A percentile compares a stretch with the other conserved stretches of the same genome.
These are phyloP conservation scores for Albifimbria verrucaria DNA, from an alignment of 2,329 filamentous ascomycete species.

Conservation along the genomic window DNA sequence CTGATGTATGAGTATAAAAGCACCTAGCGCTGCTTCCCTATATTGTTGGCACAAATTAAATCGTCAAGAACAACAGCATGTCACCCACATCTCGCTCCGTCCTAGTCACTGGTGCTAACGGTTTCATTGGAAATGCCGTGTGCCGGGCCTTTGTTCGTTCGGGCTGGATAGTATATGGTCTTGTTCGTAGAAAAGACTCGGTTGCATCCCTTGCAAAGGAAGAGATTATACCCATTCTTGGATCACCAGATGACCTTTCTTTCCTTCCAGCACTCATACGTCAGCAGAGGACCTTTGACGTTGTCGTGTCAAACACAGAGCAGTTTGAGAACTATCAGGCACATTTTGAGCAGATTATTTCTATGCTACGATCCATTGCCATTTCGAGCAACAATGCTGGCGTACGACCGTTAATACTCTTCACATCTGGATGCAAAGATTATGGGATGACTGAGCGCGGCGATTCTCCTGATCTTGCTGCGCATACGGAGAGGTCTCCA, in stretches of 20 bases:
- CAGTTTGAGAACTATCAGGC: conserved; percentile 33
- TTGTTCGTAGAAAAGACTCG: conserved; percentile 32
- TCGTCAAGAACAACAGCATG: too few species aligned
- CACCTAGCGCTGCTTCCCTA: too few species aligned
- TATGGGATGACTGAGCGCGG: conserved; percentile 37
- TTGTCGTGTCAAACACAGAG: conserved; percentile 41
- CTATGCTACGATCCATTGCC: conserved; percentile 30
- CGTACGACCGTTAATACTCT: conserved; percentile 38
- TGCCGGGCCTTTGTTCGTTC: conserved; percentile 40
- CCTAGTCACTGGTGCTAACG: conserved; percentile 46
- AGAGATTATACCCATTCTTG: conserved; percentile 39
- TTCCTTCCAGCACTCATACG: conserved; percentile 20
- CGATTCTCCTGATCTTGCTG: conserved; percentile 28
- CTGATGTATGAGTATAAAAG: too few species aligned
- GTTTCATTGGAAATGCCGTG: conserved; percentile 44
- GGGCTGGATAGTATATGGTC: conserved; percentile 42
- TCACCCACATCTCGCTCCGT: too few species aligned
- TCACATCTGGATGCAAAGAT: conserved; percentile 48
- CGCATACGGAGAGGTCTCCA: conserved; percentile 41
- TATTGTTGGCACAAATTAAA: too few species aligned
- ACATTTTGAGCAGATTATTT: conserved; percentile 34
- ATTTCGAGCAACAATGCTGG: conserved; percentile 26
- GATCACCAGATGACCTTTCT: conserved; percentile 28
- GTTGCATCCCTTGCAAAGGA: conserved; percentile 24
- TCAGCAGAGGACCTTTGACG: conserved; percentile 31